Evolutionary conservation across 1,284 basidiomycete species (phyloP).

Genomic region (Naganishia cerealis): DNA sequence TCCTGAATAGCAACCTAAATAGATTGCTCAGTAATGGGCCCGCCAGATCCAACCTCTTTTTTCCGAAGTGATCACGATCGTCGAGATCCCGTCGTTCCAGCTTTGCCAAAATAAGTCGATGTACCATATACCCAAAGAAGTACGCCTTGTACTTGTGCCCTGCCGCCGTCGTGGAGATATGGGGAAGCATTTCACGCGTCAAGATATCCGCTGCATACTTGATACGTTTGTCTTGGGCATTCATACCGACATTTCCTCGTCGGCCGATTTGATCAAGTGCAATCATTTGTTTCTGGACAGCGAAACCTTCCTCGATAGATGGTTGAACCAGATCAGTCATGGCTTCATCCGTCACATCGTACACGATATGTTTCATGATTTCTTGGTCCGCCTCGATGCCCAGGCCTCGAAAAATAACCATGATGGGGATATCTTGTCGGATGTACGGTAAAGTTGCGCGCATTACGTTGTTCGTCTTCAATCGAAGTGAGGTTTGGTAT

Average conservation of each 20-base stretch:
- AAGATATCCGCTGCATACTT: slow-evolving; percentile 96
- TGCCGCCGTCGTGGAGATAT: slow-evolving; percentile 92
- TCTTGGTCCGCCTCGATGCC: slow-evolving; percentile 97
- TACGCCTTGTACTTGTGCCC: slow-evolving; percentile 98
- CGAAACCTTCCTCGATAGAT: slow-evolving; percentile 97
- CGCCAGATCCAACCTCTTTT: slow-evolving; percentile 93
- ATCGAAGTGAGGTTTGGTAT: no score
- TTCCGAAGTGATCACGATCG: slow-evolving; percentile 98
- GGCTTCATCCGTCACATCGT: slow-evolving; percentile 90
- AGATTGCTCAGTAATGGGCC: slow-evolving; percentile 91
- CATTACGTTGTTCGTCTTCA: slow-evolving; percentile 88
- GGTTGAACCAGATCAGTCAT: slow-evolving; percentile 98
- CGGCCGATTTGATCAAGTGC: slow-evolving; percentile 95
- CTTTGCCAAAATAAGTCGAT: slow-evolving; percentile 87
- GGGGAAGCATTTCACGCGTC: slow-evolving; percentile 97
- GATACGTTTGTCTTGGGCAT: slow-evolving; percentile 86
- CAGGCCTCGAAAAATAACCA: slow-evolving; percentile 96
- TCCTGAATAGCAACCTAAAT: slow-evolving; percentile 96
- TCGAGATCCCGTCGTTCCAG: slow-evolving; percentile 93
- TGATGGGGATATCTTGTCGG: slow-evolving; percentile 95
- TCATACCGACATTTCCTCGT: slow-evolving; percentile 90
- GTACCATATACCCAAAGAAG: slow-evolving; percentile 99
- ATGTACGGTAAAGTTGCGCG: slow-evolving; percentile 97
- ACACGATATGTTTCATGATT: slow-evolving; percentile 96
- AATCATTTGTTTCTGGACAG: slow-evolving; percentile 88